phyloP scores from a whole-genome alignment of 805 yeast species.

The Saccharomycopsis oosterbeekiorum region DNA sequence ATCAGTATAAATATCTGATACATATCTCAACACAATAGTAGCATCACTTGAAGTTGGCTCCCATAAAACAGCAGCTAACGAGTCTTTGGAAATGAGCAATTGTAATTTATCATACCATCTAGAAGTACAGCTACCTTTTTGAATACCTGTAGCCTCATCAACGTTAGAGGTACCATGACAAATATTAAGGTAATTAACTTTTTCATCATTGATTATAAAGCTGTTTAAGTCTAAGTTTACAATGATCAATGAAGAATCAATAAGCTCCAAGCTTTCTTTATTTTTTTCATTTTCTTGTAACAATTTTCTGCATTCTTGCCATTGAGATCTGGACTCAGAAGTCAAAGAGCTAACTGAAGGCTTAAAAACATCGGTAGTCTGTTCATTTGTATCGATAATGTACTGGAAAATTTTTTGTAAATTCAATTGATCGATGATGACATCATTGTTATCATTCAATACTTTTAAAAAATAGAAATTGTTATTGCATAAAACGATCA shows the following conservation, averaged over 20 bases:
- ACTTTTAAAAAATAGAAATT: slow-evolving; percentile 87
- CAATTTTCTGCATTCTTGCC: slow-evolving; percentile 64
- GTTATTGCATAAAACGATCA: slow-evolving; percentile 66
- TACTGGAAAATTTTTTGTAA: slow-evolving; percentile 54
- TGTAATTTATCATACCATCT: slow-evolving; percentile 92
- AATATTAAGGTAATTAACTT: slow-evolving; percentile 29
- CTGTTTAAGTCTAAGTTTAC: slow-evolving; percentile 71
- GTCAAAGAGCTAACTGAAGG: slow-evolving; percentile 77
- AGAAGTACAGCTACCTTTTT: slow-evolving; percentile 86
- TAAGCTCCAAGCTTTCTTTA: slow-evolving; percentile 44
- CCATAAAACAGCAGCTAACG: slow-evolving; percentile 84
- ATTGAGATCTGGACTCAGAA: slow-evolving; percentile 73
- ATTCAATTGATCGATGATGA: slow-evolving; percentile 57
- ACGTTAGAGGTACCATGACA: slow-evolving; percentile 72
- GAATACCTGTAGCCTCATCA: slow-evolving; percentile 59
- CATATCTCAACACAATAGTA: slow-evolving; percentile 79
- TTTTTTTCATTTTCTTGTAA: slow-evolving; percentile 35
- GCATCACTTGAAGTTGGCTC: slow-evolving; percentile 92
- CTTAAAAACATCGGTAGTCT: slow-evolving; percentile 21
- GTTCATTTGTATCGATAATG: slow-evolving; percentile 55
- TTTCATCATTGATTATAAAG: slow-evolving; percentile 26
- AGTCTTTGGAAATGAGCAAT: slow-evolving; percentile 71
- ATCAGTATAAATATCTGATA: slow-evolving; percentile 83
- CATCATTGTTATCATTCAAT: slow-evolving; percentile 53
- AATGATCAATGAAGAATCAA: slow-evolving; percentile 75